A percentile compares a stretch with the other conserved stretches of the same genome.
phyloP scores from a whole-genome alignment of 148 eudicot genomes.

The Vaccinium vitisidaea region DNA sequence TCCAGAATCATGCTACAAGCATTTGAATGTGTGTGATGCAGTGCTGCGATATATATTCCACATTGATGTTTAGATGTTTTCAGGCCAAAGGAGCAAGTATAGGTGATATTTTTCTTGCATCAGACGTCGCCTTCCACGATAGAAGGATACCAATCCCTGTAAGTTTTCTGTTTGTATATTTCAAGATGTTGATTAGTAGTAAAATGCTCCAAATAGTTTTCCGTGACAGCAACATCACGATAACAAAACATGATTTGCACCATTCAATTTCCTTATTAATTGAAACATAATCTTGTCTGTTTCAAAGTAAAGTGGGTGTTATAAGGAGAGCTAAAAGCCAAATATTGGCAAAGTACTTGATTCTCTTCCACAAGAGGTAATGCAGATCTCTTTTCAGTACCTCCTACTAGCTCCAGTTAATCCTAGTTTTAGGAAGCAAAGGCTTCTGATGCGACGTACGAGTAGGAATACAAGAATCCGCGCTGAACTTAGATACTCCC shows the following conservation, averaged over 20 bases:
- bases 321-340: not conserved
- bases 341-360: not conserved
- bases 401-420: not conserved
- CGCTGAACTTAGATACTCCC: not conserved
- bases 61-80: constrained; percentile 15
- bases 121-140: constrained; percentile 90
- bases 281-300: not conserved
- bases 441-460: not conserved
- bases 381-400: not conserved
- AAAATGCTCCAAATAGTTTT: not conserved
- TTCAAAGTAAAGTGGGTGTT: not conserved
- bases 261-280: not conserved
- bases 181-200: not conserved
- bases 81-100: constrained; percentile 93
- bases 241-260: not conserved
- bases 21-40: not conserved
- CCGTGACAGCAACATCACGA: no score
- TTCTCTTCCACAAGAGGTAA: not conserved
- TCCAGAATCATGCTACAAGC: not conserved
- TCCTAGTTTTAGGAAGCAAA: not conserved
- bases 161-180: constrained; percentile 27
- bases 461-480: not conserved
- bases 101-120: constrained; percentile 79
- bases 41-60: constrained; percentile 3
- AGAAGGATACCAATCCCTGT: constrained; percentile 96